Base-by-base conservation (phyloP, 495 filamentous ascomycete genomes). In the Podospora bellae-mahoneyi region DNA sequence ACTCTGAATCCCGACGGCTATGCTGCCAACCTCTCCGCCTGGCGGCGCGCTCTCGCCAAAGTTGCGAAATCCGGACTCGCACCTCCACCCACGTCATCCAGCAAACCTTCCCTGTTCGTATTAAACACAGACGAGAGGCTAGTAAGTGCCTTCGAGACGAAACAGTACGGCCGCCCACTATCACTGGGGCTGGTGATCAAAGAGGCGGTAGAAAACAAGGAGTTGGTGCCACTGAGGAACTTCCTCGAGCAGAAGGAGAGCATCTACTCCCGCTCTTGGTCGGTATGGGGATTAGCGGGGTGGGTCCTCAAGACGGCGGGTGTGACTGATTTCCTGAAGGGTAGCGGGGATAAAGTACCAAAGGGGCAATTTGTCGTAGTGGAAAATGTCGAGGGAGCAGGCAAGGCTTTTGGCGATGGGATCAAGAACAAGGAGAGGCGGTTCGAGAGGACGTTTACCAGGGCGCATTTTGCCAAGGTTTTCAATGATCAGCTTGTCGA, bases 1-100 rank as follows among this genome's bases (percentile, higher is more conserved):
- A 87, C 86, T 64, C 89, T 90, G 39, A 99, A 99, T 75, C 93
- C 94, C 0, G 93, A 96, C 73, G 94, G 93, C 69, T 99, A 93
- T 80, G 79, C 84, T 32, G 91, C 94, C 62, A 98, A 99, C 76
- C 78, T 94, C 55, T 80, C 85, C 16, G 92, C 94, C 56, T 99
- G 95, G 95, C 87, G 89, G 73, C 83, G 84, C 30, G 94, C 86
- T 1, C 84, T 99, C 27, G 82, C 86, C 20, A 79, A 82, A 57
- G 91, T 94, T 26, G 83, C 89, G 1, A 82, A 83, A 64, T 85
- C 86, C 13, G 96, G 93, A 5, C 68, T 78, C 0, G 72, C 73
- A 1, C 80, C 78, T 0, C 79, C 87, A 32, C 82, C 91, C 7
- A 83, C 88, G 0, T 82, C 83, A 13, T 67, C 66, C n/a, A 58